These are phyloP conservation scores for Cucurbita argyrosperma DNA, from an alignment of 306 rosid genomes.

Conservation along the genomic window DNA sequence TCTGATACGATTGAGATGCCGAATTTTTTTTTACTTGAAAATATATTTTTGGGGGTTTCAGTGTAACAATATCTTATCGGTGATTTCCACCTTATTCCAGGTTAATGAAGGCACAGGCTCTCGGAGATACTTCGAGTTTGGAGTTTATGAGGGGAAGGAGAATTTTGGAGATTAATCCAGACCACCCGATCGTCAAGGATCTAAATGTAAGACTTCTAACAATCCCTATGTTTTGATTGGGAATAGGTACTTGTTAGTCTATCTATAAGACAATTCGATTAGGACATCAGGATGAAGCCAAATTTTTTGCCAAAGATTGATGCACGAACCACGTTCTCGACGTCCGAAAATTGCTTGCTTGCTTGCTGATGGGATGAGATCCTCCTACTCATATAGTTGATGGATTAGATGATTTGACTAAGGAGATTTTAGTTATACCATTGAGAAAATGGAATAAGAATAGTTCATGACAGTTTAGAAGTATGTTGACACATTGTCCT, in stretches of 20 bases:
- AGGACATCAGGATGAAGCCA: neutral
- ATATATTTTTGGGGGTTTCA: neutral
- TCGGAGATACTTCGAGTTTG: slow-evolving; percentile 82
- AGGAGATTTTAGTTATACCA: neutral
- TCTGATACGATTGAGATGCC: neutral
- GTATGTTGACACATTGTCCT: neutral
- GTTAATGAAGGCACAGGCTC: slow-evolving; percentile 98
- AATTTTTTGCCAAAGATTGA: no score
- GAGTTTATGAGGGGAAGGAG: slow-evolving; percentile 99
- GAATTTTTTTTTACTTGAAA: neutral
- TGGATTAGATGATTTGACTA: neutral
- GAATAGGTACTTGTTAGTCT: neutral
- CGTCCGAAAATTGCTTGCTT: neutral
- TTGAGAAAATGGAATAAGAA: neutral
- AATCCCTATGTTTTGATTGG: neutral
- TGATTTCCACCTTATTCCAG: slow-evolving; percentile 21
- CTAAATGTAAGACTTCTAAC: slow-evolving; percentile 43
- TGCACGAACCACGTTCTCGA: neutral
- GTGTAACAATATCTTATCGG: neutral
- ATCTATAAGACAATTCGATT: neutral
- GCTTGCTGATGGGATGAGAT: neutral
- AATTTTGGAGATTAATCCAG: slow-evolving; percentile 90
- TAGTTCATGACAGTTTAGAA: neutral
- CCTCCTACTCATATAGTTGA: neutral
- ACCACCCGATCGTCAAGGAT: slow-evolving; percentile 83